Evolutionary conservation across 2,329 filamentous ascomycete species (phyloP).

Genomic region (Epichloe baconii): DNA sequence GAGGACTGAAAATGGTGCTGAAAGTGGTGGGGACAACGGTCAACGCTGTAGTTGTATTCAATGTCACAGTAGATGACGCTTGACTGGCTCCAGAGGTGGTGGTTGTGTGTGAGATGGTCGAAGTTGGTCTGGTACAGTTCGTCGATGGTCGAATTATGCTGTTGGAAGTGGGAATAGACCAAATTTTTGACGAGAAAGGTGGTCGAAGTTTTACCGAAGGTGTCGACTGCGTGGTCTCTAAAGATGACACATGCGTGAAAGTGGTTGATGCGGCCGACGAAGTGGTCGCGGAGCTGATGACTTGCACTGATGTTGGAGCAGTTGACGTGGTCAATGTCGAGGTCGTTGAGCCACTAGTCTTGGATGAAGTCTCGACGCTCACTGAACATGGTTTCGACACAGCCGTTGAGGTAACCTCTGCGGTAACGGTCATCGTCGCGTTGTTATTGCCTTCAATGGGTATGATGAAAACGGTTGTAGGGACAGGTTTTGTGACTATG

Average conservation of each 20-base stretch:
- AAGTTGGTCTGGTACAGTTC: background rate
- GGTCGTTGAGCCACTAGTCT: background rate
- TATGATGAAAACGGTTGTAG: conserved; percentile 15
- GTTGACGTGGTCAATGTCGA: background rate
- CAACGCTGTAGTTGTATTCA: background rate
- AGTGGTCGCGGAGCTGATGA: background rate
- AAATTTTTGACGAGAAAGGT: conserved; percentile 1
- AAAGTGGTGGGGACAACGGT: background rate
- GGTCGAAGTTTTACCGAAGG: background rate
- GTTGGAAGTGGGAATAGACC: conserved; percentile 1
- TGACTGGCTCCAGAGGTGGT: background rate
- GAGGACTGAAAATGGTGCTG: conserved; percentile 2
- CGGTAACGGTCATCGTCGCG: background rate
- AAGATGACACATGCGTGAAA: background rate
- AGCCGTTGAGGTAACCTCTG: background rate
- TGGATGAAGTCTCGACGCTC: background rate
- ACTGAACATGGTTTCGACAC: background rate
- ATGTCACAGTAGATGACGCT: background rate
- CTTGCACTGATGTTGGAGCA: background rate
- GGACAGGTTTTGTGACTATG: conserved; percentile 8
- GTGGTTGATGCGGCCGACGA: background rate
- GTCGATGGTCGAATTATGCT: conserved; percentile 1
- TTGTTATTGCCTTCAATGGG: conserved; percentile 11
- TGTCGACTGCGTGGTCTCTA: background rate
- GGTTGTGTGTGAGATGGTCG: background rate